phyloP scores from a whole-genome alignment of 2,329 filamentous ascomycete species.

The Verticillium dahliae region DNA sequence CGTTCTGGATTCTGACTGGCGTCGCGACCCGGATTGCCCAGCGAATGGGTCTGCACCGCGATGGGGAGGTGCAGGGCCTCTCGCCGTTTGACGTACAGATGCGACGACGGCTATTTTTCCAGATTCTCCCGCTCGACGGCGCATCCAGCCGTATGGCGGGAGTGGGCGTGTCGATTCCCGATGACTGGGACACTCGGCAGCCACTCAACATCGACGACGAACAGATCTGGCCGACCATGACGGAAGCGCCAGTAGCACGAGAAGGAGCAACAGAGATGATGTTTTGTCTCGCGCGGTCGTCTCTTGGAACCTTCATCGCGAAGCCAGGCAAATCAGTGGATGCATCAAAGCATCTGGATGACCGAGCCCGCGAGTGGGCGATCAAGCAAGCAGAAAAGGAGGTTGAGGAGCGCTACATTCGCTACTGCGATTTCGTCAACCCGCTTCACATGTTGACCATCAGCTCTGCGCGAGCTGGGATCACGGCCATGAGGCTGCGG shows the following conservation, averaged over 20 bases:
- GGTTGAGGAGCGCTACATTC: conserved; percentile 33
- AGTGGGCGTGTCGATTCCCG: conserved; percentile 6
- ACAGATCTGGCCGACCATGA: conserved; percentile 28
- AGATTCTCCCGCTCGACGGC: conserved; percentile 34
- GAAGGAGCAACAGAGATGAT: conserved; percentile 26
- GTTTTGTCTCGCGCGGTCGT: conserved; percentile 27
- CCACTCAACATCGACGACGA: conserved; percentile 30
- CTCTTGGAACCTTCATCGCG: conserved; percentile 31
- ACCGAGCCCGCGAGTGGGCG: conserved; percentile 21
- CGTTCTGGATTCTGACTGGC: conserved; percentile 37
- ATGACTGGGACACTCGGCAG: conserved; percentile 21
- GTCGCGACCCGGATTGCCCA: conserved; percentile 45
- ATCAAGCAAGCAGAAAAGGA: conserved; percentile 31
- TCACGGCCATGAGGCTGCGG: conserved; percentile 17
- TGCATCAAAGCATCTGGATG: background rate
- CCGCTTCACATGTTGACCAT: conserved; percentile 27
- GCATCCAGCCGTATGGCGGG: conserved; percentile 17
- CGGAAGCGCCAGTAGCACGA: conserved; percentile 17
- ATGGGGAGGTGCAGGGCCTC: conserved; percentile 25
- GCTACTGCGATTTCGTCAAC: conserved; percentile 34
- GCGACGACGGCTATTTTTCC: conserved; percentile 47
- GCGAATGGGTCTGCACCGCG: conserved; percentile 44
- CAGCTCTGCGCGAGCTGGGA: conserved; percentile 17
- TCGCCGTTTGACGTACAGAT: conserved; percentile 42
- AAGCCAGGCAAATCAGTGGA: background rate